These are phyloP conservation scores for Boletus pseudo-olivaceus DNA, from an alignment of 768 basidiomycete species.

Conservation along the genomic window DNA sequence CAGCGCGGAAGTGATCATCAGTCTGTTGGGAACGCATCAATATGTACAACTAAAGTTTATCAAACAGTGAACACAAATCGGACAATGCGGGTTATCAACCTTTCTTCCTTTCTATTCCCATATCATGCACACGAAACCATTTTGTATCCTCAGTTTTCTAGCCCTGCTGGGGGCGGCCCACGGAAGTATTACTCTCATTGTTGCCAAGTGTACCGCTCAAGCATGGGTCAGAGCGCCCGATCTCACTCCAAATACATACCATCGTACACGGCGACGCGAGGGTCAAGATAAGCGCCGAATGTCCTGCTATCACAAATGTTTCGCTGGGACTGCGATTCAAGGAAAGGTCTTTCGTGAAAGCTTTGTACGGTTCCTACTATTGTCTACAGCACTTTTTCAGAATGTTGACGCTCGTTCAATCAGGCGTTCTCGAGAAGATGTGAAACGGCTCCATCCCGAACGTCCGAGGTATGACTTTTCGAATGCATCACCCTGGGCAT, in stretches of 20 bases:
- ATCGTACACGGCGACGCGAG: slow-evolving; percentile 13
- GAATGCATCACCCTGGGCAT: not conserved
- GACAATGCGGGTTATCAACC: not conserved
- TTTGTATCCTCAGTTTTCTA: not conserved
- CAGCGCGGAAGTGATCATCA: too few relatives aligned
- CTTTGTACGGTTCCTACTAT: not conserved
- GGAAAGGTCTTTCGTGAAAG: slow-evolving; percentile 20
- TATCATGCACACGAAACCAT: not conserved
- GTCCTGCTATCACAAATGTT: slow-evolving; percentile 4
- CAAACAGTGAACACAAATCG: too few relatives aligned
- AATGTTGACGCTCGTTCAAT: not conserved
- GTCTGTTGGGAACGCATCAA: too few relatives aligned
- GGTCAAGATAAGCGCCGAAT: slow-evolving; percentile 14
- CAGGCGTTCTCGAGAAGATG: not conserved
- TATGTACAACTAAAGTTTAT: too few relatives aligned
- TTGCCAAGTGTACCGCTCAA: not conserved
- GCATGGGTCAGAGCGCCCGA: slow-evolving; percentile 22
- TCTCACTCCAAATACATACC: slow-evolving; percentile 6
- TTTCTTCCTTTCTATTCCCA: not conserved
- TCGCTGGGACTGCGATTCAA: slow-evolving; percentile 15
- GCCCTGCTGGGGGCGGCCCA: not conserved
- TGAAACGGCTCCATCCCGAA: not conserved
- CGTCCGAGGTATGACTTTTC: not conserved
- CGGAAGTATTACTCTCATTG: not conserved
- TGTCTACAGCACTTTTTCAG: not conserved